Evolutionary conservation across 2,329 filamentous ascomycete species (phyloP), one percentile per base, ranked within the genome.

Genomic region (Ophiostoma pallidulum): DNA sequence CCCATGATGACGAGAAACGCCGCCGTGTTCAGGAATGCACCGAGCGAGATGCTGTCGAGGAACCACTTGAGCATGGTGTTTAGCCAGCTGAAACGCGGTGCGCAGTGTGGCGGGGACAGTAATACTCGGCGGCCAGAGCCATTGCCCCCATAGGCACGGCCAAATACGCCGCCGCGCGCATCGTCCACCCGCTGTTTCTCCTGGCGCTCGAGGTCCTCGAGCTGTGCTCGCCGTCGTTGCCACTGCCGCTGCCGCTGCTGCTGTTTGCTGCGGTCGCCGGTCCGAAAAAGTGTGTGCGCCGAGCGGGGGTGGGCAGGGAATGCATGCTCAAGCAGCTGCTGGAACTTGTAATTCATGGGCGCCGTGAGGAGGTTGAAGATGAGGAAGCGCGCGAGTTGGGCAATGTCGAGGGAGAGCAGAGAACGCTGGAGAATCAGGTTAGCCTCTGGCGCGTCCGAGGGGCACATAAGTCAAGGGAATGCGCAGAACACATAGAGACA

Each of bases 291-390:
- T 4, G 41, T 18, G 18, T 18, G 29, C 5, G n/a, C n/a, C n/a
- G 19, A 33, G 24, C 29, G 35, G 10, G 56, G 60, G 53, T 69
- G 67, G 0, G 72, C 73, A 0, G 76, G 75, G 47, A 77, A 76
- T 9, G 60, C 66, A 19, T 65, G 63, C 59, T 79, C 75, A 26
- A 79, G 67, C 26, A 68, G 68, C 47, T 72, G 68, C 54, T 80
- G 74, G 76, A 77, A 80, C 47, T 74, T 61, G 55, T 74, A 78
- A 53, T 77, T 78, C 43, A 76, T 70, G 7, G 77, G 77, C 2
- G 74, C 69, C 4, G 71, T 72, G 36, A 79, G 60, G 47, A 79
- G 59, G 3, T 74, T 67, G 45, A 75, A 68, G 32, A 70, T 63
- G 33, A 75, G 67, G 60, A 80, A 80, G 53, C 74, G 75, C 18